Conservation (phyloP, 1,139 yeast genomes). For the Scheffersomyces titani region DNA sequence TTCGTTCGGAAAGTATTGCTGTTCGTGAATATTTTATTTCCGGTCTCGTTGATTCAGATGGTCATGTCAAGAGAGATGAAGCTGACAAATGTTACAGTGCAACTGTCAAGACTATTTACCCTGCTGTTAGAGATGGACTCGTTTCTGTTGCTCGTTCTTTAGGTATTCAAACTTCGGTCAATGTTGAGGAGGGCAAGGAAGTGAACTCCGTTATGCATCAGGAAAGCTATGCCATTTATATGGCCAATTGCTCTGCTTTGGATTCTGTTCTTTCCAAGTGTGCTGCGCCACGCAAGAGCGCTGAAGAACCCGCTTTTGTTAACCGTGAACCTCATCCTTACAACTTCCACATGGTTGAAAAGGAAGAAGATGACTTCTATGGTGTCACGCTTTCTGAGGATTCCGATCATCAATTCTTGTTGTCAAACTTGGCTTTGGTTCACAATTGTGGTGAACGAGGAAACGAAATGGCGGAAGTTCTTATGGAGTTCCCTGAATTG, state of each 20-base stretch:
- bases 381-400: slow-evolving; percentile 39
- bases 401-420: slow-evolving; percentile 42
- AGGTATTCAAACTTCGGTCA: slow-evolving; percentile 30
- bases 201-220: not conserved
- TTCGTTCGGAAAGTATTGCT: slow-evolving; percentile 19
- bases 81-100: slow-evolving; percentile 13
- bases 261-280: slow-evolving; percentile 20
- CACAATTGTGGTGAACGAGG: slow-evolving; percentile 84
- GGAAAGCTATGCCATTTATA: slow-evolving; percentile 10
- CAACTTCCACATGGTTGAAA: slow-evolving; percentile 24
- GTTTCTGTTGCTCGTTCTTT: slow-evolving; percentile 38
- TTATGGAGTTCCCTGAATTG: slow-evolving; percentile 99
- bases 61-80: slow-evolving; percentile 21
- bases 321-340: slow-evolving; percentile 22
- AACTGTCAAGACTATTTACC: slow-evolving; percentile 27
- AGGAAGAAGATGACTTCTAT: slow-evolving; percentile 31
- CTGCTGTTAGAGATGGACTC: slow-evolving; percentile 30
- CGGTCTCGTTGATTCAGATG: slow-evolving; percentile 41
- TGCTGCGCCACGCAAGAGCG: slow-evolving; percentile 14
- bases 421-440: slow-evolving; percentile 35
- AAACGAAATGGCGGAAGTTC: slow-evolving; percentile 98
- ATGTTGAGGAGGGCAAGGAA: slow-evolving; percentile 7
- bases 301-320: slow-evolving; percentile 10
- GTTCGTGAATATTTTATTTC: slow-evolving; percentile 41
- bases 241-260: slow-evolving; percentile 17